Conservation (phyloP, 768 basidiomycete species). For the Hydnum rufescens region DNA sequence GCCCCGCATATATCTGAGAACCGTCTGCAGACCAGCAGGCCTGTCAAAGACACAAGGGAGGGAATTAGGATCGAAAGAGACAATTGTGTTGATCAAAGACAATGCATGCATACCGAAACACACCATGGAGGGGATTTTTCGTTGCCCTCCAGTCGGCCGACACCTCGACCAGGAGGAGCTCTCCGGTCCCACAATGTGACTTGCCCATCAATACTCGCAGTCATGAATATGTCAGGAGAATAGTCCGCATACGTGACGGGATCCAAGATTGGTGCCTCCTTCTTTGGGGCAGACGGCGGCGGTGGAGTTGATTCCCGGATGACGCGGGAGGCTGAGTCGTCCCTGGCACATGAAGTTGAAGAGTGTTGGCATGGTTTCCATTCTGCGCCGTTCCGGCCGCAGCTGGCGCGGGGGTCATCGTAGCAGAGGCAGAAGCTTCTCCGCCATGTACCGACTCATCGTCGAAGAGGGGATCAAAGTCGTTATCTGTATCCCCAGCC, state of each 20-base stretch:
- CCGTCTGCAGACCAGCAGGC: slow-evolving; percentile 91
- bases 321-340: neutral
- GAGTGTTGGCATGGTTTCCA: neutral
- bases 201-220: slow-evolving; percentile 80
- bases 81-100: neutral
- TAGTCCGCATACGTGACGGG: slow-evolving; percentile 36
- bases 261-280: slow-evolving; percentile 36
- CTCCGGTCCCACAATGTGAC: slow-evolving; percentile 82
- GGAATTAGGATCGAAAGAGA: neutral
- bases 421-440: slow-evolving; percentile 15
- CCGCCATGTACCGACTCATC: slow-evolving; percentile 67
- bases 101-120: slow-evolving; percentile 49
- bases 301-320: neutral
- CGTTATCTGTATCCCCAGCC: slow-evolving; percentile 58
- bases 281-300: slow-evolving; percentile 6
- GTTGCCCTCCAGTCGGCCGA: slow-evolving; percentile 71
- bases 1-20: slow-evolving; percentile 71
- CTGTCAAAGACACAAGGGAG: slow-evolving; percentile 22
- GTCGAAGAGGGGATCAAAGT: slow-evolving; percentile 80
- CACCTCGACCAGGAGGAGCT: slow-evolving; percentile 33
- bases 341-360: neutral
- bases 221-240: slow-evolving; percentile 72
- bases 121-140: slow-evolving; percentile 95
- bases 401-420: slow-evolving; percentile 3
- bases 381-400: slow-evolving; percentile 5